Base-by-base conservation (phyloP, 805 yeast genomes). In the Nakazawaea peltata region DNA sequence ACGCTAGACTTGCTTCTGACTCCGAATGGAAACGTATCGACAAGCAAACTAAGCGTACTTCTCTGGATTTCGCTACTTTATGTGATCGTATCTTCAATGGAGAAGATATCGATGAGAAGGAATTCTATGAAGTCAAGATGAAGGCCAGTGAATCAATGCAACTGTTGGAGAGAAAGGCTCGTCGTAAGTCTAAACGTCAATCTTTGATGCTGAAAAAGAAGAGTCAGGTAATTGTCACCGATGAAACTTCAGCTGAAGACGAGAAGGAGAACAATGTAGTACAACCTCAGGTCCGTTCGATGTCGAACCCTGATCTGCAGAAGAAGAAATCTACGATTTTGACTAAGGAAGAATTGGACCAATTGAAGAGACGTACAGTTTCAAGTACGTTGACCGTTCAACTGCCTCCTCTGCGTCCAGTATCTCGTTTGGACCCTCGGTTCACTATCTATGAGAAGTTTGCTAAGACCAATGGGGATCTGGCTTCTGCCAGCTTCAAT, bases 61-160 rank as follows among this genome's bases (percentile, higher is more conserved):
- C 84, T 25, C 77, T 84, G 12, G 82, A 81, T 42, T 81, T 81
- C 62, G 92, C 87, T 10, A 71, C 81, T 2, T 61, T 81, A 28
- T 79, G 86, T 62, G 90, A 81, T 57, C 77, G 74, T 54, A 74
- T 81, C 39, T 81, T 81, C 63, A 81, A 74, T 47, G 81, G 79
- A 53, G 87, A 79, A 48, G 70, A 68, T 44, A 74, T 67, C 34
- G 82, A 76, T 41, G 41, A 33, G 15, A 37, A 68, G 59, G 40
- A 53, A 49, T 30, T 56, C 63, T 41, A 53, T 60, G 10, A 69
- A 63, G 41, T 63, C 55, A 32, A 70, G 63, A 69, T 64, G 41
- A 32, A 59, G 48, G 41, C 53, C 53, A 38, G 68, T 65, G n/a
- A 51, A 41, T 31, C 71, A 60, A 40, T 65, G 64, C 42, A 24